Evolutionary conservation across 1,139 yeast species (phyloP), one percentile per base, ranked within the genome.

Genomic region (Torulaspora globosa): DNA sequence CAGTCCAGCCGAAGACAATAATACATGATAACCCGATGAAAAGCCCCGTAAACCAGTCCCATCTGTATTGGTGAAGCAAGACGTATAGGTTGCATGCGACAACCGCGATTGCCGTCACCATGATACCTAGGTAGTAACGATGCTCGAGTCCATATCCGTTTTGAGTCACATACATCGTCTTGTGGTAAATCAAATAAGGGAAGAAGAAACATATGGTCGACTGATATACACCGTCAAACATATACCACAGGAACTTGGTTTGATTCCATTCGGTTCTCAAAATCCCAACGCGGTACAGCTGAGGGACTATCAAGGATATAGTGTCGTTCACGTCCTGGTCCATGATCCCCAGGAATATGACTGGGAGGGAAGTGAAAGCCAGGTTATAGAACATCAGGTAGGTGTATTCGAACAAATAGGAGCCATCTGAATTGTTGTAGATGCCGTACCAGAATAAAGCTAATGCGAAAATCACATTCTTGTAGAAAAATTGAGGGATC

Each of bases 361-460:
- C 90, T 0, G 98, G 97, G 52, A 90, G 71, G 4, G 97, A 89
- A 0, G 98, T 90, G 62, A 89, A 92, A 8, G 96, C 97, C 75
- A 92, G 76, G 66, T 87, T 90, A 71, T 87, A 90, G 63, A 92
- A 84, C 82, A 85, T 88, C 70, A 92, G 74, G 65, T 84, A 90
- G 29, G 97, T 90, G 70, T 82, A 90, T 69, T 92, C 97, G 63
- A 84, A 89, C 62, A 92, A 71, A 64, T 92, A 92, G 1, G 97
- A 74, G 12, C 97, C 96, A 68, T 92, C 98, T 63, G 86, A 92
- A 64, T 85, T 76, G 63, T 79, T 78, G 69, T 76, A 86, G 44
- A 88, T 75, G 59, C 96, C 96, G 66, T 83, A 92, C 97, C 97
- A 92, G 65, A 89, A 92, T 55, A 89, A 72, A 0, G 97, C 83